Conservation (phyloP, 352 stramenopile species). For the Pythium brachiatum region DNA sequence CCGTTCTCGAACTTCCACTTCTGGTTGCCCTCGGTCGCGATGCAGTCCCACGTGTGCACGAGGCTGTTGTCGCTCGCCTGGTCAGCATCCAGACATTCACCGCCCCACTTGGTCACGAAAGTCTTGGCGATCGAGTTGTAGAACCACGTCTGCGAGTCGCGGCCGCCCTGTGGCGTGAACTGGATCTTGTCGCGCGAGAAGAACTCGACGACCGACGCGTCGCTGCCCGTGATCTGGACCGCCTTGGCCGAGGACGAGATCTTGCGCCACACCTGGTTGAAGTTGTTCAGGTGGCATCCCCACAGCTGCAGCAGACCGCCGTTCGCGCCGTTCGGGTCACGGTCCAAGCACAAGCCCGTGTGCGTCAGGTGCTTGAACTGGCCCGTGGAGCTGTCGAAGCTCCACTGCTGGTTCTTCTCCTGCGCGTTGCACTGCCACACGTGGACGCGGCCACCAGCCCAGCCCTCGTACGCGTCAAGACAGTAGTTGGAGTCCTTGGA, state of each 20-base stretch:
- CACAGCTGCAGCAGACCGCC: constrained; percentile 42
- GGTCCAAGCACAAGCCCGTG: constrained; percentile 59
- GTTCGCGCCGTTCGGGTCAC: constrained; percentile 35
- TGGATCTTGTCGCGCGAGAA: neutral
- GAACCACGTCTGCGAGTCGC: constrained; percentile 23
- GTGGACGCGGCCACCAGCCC: constrained; percentile 54
- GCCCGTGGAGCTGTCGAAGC: constrained; percentile 37
- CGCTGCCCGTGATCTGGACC: constrained; percentile 8
- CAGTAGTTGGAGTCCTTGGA: constrained; percentile 47
- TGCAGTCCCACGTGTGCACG: constrained; percentile 28
- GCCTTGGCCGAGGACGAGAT: constrained; percentile 16
- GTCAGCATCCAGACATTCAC: constrained; percentile 28
- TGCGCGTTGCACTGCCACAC: constrained; percentile 46
- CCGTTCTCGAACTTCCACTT: constrained; percentile 27
- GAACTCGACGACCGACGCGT: constrained; percentile 19
- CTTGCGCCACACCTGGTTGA: constrained; percentile 36
- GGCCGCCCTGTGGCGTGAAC: no score
- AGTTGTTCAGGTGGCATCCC: constrained; percentile 50
- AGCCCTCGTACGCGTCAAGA: constrained; percentile 60
- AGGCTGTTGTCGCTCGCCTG: constrained; percentile 8
- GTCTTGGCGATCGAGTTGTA: constrained; percentile 20
- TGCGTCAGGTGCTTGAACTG: constrained; percentile 51
- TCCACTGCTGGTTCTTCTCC: constrained; percentile 63
- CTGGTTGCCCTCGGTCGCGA: constrained; percentile 25
- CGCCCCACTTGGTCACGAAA: constrained; percentile 21